Evolutionary conservation across 441 rosid species (phyloP).

Genomic region (Erodium moschatum): DNA sequence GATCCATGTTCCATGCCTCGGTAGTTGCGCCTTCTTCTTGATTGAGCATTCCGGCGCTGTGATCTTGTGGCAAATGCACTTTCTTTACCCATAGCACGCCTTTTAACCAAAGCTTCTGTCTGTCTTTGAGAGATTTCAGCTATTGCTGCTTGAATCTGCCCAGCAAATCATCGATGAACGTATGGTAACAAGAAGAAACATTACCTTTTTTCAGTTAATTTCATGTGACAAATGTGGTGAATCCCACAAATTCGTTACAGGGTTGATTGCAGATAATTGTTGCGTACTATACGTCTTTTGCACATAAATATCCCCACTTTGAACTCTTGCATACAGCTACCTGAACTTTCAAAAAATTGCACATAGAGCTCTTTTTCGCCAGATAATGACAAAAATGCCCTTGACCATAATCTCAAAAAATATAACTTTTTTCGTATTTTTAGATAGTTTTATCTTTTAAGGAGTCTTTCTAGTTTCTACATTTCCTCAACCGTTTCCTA

Average conservation of each 20-base stretch:
- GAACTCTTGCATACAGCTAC: too few species aligned
- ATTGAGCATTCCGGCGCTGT: conserved; percentile 34
- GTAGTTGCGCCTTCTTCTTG: conserved; percentile 39
- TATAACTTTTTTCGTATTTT: too few species aligned
- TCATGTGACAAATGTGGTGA: neutral
- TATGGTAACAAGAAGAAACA: neutral
- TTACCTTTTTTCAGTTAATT: conserved; percentile 3
- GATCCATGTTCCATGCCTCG: conserved; percentile 39
- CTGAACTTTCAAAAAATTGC: too few species aligned
- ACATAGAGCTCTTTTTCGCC: too few species aligned
- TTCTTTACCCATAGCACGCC: conserved; percentile 46
- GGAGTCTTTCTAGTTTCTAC: too few species aligned
- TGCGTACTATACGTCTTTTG: too few species aligned
- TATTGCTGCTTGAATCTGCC: conserved; percentile 68
- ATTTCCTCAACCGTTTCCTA: too few species aligned
- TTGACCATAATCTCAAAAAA: too few species aligned
- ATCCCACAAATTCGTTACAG: neutral
- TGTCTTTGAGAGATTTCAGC: conserved; percentile 56
- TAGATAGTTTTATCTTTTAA: too few species aligned
- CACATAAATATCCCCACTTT: too few species aligned
- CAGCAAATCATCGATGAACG: conserved; percentile 20
- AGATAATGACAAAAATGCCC: too few species aligned
- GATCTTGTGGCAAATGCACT: conserved; percentile 34
- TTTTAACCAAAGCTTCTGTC: conserved; percentile 50
- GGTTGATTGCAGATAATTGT: too few species aligned